A percentile compares a stretch with the other conserved stretches of the same genome.
Conservation (phyloP, 257 asterid genomes). For the Ehretia macrophylla region DNA sequence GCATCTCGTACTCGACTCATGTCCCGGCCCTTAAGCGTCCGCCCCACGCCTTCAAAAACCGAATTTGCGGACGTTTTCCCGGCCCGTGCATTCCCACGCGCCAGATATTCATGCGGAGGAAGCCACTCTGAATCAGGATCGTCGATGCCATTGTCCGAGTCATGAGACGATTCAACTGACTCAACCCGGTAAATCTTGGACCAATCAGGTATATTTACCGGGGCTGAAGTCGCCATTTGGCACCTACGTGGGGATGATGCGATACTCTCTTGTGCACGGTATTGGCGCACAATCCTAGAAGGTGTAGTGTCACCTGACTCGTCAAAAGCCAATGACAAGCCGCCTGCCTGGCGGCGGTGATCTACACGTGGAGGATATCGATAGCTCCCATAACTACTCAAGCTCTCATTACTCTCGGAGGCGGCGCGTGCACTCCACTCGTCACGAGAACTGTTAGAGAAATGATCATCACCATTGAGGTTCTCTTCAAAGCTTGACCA, state of each 20-base stretch:
- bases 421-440: constrained; percentile 54
- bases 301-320: constrained; percentile 37
- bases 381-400: constrained; percentile 21
- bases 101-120: constrained; percentile 84
- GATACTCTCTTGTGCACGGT: constrained; percentile 35
- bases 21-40: constrained; percentile 84
- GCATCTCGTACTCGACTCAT: constrained; percentile 87
- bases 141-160: constrained; percentile 30
- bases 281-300: constrained; percentile 51
- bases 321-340: constrained; percentile 65
- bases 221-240: constrained; percentile 65
- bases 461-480: constrained; percentile 35
- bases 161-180: constrained; percentile 61
- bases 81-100: constrained; percentile 50
- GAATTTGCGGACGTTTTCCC: constrained; percentile 47
- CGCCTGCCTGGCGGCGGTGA: constrained; percentile 42
- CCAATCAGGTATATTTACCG: constrained; percentile 80
- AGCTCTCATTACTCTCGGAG: constrained; percentile 30
- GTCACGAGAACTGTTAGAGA: constrained; percentile 6
- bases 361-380: constrained; percentile 25
- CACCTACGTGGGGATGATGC: constrained; percentile 42
- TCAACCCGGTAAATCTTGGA: constrained; percentile 58
- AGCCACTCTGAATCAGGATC: constrained; percentile 38
- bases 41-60: constrained; percentile 75
- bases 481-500: too few species aligned